Evolutionary conservation across 148 eudicot genomes (phyloP).

Genomic region (Chenopodium formosanum): DNA sequence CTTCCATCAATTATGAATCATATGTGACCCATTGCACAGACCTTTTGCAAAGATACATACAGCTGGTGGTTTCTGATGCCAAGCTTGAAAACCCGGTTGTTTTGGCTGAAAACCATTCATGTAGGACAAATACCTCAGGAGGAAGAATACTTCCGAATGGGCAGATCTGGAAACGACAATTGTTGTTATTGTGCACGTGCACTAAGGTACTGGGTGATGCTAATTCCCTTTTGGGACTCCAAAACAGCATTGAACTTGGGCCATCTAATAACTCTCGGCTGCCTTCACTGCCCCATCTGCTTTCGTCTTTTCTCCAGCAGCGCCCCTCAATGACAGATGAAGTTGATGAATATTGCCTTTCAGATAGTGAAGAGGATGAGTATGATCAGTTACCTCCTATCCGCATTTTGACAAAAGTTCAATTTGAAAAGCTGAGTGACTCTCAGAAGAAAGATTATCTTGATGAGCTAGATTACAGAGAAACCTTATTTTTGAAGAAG

Average conservation of each 20-base stretch:
- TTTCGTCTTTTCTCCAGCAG: constrained; percentile 78
- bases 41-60: constrained; percentile 66
- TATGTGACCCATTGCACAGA: constrained; percentile 63
- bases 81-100: constrained; percentile 85
- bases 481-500: constrained; percentile 81
- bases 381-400: constrained; percentile 91
- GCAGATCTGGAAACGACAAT: constrained; percentile 75
- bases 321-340: constrained; percentile 41
- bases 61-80: constrained; percentile 68
- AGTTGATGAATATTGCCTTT: constrained; percentile 36
- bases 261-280: constrained; percentile 42
- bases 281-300: constrained; percentile 90
- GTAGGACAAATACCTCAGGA: constrained; percentile 64
- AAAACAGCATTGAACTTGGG: constrained; percentile 70
- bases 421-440: constrained; percentile 62
- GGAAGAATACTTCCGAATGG: constrained; percentile 92
- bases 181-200: constrained; percentile 72
- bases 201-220: constrained; percentile 86
- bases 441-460: constrained; percentile 80
- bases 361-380: constrained; percentile 64
- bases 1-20: constrained; percentile 72
- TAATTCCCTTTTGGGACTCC: constrained; percentile 62
- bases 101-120: constrained; percentile 86
- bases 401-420: constrained; percentile 69
- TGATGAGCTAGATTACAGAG: constrained; percentile 93